Base-by-base conservation (phyloP, 2,329 filamentous ascomycete genomes). In the Botrytis fragariae region DNA sequence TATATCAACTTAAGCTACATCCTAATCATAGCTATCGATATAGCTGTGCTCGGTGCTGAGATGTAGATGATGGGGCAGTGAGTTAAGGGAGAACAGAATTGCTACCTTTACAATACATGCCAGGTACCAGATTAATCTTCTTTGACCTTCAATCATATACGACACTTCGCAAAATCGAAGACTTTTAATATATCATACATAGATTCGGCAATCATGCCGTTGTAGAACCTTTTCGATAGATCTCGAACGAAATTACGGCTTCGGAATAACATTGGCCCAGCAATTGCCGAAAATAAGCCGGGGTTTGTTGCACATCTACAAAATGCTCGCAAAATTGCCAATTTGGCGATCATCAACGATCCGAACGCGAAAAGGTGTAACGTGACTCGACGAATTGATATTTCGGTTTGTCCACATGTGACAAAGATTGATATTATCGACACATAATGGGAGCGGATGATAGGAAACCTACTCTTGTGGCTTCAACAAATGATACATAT, bases 401-500 rank as follows among this genome's bases (percentile, higher is more conserved):
- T 39, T 5, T 39, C 59, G 14, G 9, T 54, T 29, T 14, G 12
- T 54, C 22, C 12, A 29, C 45, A 29, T 39, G 64, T 60, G 22
- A 60, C 25, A 7, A 48, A 18, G n/a, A 12, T 69, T 37, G 14
- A 29, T 32, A 37, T 37, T 16, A 14, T 54, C 22, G 25, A 29
- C 5, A 8, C 14, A 42, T 48, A 12, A 79, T 78, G 77, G 76
- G 75, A 48, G 48, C 63, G 39, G 45, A 16, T 25, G 51, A 62
- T 51, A 77, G 74, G 72, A 73, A 39, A 42, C 77, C 77, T 37
- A 65, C 59, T 37, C 74, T 81, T n/a, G 74, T 80, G 65, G 79
- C 78, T 22, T 80, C 79, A 5, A 81, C 80, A 0, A 74, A 60
- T 61, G 65, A 77, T 25, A 76, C 71, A 4, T 82, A 81, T 69